Conservation (phyloP, 1,284 basidiomycete species). For the Trichosporon sp. region DNA sequence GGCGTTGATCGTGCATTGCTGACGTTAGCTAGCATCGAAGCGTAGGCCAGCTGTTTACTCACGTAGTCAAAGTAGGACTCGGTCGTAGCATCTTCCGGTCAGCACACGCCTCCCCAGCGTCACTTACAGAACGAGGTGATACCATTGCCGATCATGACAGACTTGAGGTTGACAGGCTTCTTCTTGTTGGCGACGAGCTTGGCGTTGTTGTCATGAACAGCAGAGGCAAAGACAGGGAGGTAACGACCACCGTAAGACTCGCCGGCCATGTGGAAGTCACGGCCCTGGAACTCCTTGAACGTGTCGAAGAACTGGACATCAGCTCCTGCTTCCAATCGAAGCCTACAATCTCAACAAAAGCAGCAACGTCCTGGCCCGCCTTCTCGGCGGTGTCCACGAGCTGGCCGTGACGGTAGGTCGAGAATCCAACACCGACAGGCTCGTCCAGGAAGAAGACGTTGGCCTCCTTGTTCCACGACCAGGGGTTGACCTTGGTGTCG, state of each 20-base stretch:
- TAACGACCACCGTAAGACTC: conserved; percentile 68
- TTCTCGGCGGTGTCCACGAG: conserved; percentile 67
- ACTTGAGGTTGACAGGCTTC: conserved; percentile 74
- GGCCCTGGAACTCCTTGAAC: conserved; percentile 67
- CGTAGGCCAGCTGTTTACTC: background rate
- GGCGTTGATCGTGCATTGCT: conserved; percentile 50
- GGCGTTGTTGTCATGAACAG: conserved; percentile 76
- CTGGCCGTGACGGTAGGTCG: conserved; percentile 68
- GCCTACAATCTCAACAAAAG: conserved; percentile 66
- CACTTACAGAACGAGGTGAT: conserved; percentile 47
- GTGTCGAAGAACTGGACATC: conserved; percentile 66
- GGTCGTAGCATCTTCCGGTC: conserved; percentile 25
- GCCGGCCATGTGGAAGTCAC: conserved; percentile 69
- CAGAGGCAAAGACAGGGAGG: conserved; percentile 77
- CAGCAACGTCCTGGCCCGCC: conserved; percentile 69
- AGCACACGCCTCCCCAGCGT: background rate
- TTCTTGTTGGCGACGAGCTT: conserved; percentile 64
- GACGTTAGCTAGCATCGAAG: background rate
- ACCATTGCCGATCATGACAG: conserved; percentile 74
- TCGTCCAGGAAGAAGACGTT: conserved; percentile 56
- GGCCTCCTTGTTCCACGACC: conserved; percentile 59
- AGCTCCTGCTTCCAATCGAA: background rate
- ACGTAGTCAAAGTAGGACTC: conserved; percentile 51
- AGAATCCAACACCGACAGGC: conserved; percentile 68
- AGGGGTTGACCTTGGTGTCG: conserved; percentile 57